Evolutionary conservation across 768 basidiomycete genomes (phyloP).

Genomic region (Hygrocybe coccinea): DNA sequence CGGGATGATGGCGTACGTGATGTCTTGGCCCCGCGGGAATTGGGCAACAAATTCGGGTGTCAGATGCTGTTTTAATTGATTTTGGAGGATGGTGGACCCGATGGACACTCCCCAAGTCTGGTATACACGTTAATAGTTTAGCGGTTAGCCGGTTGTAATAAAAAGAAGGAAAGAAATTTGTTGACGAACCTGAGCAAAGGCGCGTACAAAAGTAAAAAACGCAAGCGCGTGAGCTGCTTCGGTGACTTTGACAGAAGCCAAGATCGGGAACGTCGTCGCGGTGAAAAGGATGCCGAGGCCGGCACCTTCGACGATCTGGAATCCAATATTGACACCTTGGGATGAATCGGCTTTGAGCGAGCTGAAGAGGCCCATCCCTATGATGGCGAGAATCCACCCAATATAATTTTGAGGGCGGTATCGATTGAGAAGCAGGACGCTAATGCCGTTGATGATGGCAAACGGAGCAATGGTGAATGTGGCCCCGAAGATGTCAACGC

Average conservation of each 20-base stretch:
- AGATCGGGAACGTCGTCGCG: conserved; percentile 39
- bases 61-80: conserved; percentile 39
- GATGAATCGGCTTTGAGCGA: conserved; percentile 15
- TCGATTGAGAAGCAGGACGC: conserved; percentile 23
- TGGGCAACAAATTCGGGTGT: conserved; percentile 34
- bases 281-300: conserved; percentile 21
- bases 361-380: conserved; percentile 33
- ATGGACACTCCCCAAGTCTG: conserved; percentile 52
- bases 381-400: conserved; percentile 34
- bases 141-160: no score
- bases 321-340: conserved; percentile 14
- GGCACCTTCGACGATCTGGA: conserved; percentile 16
- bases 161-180: no score
- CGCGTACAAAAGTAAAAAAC: conserved; percentile 37
- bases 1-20: conserved; percentile 47
- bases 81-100: conserved; percentile 48
- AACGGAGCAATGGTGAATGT: conserved; percentile 36
- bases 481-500: conserved; percentile 32
- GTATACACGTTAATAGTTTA: no score
- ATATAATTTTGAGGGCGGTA: conserved; percentile 33
- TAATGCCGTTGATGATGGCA: conserved; percentile 33
- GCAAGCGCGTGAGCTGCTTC: conserved; percentile 43
- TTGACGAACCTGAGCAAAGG: conserved; percentile 29
- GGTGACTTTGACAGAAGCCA: conserved; percentile 40
- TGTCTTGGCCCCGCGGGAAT: conserved; percentile 35